phyloP scores from a whole-genome alignment of 2,329 filamentous ascomycete genomes.

The Metarhizium brunneum region DNA sequence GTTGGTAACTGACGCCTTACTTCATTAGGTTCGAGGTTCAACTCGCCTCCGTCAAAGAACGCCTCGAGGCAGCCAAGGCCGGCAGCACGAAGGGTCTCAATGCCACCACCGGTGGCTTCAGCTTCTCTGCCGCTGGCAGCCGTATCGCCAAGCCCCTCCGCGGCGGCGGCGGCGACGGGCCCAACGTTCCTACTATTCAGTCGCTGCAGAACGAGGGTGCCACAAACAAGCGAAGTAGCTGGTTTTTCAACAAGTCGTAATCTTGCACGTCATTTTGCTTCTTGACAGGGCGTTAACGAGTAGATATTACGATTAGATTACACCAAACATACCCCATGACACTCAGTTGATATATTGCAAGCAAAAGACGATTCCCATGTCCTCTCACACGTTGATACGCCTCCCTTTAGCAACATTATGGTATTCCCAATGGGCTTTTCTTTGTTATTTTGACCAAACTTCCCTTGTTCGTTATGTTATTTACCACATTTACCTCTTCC shows the following conservation, averaged over 20 bases:
- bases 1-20: background rate
- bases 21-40: slow-evolving; percentile 81
- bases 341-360: background rate
- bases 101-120: slow-evolving; percentile 60
- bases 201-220: slow-evolving; percentile 46
- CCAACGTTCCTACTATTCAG: slow-evolving; percentile 46
- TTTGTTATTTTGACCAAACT: background rate
- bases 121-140: slow-evolving; percentile 55
- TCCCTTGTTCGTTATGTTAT: background rate
- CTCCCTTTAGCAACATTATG: background rate
- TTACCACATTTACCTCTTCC: background rate
- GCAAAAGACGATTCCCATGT: background rate
- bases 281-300: slow-evolving; percentile 4
- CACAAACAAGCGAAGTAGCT: slow-evolving; percentile 58
- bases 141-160: slow-evolving; percentile 61
- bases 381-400: slow-evolving; percentile 5
- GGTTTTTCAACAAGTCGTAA: slow-evolving; percentile 61
- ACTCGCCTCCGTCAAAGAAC: slow-evolving; percentile 93
- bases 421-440: background rate
- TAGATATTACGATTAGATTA: slow-evolving; percentile 7
- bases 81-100: slow-evolving; percentile 80
- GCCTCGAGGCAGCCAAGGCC: slow-evolving; percentile 87
- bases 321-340: slow-evolving; percentile 6
- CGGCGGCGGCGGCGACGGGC: slow-evolving; percentile 43
- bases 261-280: background rate